These are phyloP conservation scores for Arbutus unedo DNA, from an alignment of 148 eudicot species.

Conservation along the genomic window DNA sequence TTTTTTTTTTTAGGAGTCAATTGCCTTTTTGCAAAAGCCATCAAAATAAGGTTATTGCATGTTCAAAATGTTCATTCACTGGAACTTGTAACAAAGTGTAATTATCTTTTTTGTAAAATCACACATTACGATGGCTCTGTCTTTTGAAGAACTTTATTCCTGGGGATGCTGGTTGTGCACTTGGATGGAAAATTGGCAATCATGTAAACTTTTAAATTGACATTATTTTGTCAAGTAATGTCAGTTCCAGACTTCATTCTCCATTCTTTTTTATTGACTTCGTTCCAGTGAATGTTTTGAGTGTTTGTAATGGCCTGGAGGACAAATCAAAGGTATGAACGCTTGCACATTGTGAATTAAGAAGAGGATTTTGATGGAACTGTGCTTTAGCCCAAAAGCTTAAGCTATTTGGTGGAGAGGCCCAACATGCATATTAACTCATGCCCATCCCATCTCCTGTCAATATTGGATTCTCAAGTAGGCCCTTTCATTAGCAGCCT, in stretches of 20 bases:
- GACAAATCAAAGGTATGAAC: neutral
- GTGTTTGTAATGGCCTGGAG: neutral
- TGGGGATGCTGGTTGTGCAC: neutral
- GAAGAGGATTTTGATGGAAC: too few species aligned
- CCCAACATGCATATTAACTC: too few species aligned
- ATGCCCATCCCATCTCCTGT: too few species aligned
- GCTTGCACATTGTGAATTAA: too few species aligned
- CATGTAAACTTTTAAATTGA: neutral
- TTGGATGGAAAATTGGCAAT: neutral
- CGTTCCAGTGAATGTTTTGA: neutral
- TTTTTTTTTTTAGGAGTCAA: too few species aligned
- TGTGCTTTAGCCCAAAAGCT: too few species aligned
- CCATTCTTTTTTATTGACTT: conserved; percentile 5
- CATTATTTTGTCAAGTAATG: too few species aligned
- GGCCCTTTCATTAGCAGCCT: too few species aligned
- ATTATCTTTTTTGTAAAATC: neutral
- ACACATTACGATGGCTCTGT: neutral
- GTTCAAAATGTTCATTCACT: neutral
- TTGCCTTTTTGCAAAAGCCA: too few species aligned
- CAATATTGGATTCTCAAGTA: too few species aligned
- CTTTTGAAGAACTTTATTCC: neutral
- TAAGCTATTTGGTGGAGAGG: too few species aligned
- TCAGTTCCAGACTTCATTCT: neutral
- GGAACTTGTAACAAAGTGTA: neutral
- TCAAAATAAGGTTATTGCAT: neutral